Evolutionary conservation across 306 rosid species (phyloP).

Genomic region (Begonia loranthoides): DNA sequence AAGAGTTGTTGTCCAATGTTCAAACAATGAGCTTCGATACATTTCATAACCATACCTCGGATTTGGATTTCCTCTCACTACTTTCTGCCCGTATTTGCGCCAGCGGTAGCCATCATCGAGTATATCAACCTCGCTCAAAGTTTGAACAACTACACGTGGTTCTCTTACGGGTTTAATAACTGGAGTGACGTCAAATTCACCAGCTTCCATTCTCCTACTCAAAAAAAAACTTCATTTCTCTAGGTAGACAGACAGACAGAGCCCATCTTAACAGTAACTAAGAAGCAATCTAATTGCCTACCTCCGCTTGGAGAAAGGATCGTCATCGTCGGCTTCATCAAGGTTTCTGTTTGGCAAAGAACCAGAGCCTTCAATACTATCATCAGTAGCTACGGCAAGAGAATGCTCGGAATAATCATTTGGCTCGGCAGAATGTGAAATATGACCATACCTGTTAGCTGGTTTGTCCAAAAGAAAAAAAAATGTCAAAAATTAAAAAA

Average conservation of each 20-base stretch:
- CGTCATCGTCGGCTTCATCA: constrained; percentile 62
- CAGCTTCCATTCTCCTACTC: constrained; percentile 64
- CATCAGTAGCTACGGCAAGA: constrained; percentile 34
- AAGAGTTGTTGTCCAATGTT: too few relatives aligned
- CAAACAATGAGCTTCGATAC: too few relatives aligned
- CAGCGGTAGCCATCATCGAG: constrained; percentile 96
- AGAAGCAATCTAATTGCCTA: constrained; percentile 11
- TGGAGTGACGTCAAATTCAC: constrained; percentile 45
- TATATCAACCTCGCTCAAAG: constrained; percentile 87
- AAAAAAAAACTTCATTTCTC: not conserved
- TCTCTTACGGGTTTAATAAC: constrained; percentile 79
- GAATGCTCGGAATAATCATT: constrained; percentile 39
- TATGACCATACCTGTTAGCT: constrained; percentile 36
- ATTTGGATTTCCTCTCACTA: constrained; percentile 91
- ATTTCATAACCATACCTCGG: constrained; percentile 38
- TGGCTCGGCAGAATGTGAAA: constrained; percentile 39
- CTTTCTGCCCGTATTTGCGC: constrained; percentile 95
- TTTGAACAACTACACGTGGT: constrained; percentile 89
- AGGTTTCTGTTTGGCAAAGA: constrained; percentile 25
- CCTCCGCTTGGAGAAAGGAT: constrained; percentile 71
- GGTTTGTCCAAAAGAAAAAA: constrained; percentile 33
- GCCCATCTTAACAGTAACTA: too few relatives aligned
- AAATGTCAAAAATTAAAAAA: constrained; percentile 10
- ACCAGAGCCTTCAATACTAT: constrained; percentile 39
- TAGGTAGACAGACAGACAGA: too few relatives aligned